These are phyloP conservation scores for Exophiala xenobiotica DNA, from an alignment of 2,329 filamentous ascomycete genomes.

Conservation along the genomic window DNA sequence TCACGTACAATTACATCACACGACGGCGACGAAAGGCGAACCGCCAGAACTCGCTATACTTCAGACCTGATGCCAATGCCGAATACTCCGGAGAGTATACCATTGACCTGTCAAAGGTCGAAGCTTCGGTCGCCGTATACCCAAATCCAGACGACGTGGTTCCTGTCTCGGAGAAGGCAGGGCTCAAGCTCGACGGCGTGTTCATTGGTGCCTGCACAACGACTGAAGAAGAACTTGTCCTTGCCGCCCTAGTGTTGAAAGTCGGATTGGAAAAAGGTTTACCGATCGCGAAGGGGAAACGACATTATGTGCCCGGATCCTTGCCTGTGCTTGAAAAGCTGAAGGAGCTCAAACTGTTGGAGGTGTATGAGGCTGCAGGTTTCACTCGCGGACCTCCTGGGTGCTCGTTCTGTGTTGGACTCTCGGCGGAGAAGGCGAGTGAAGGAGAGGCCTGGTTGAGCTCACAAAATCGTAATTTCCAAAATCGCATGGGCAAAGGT, in stretches of 20 bases:
- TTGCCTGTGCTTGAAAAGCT: conserved; percentile 41
- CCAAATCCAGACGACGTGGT: conserved; percentile 48
- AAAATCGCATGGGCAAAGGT: conserved; percentile 48
- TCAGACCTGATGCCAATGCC: conserved; percentile 41
- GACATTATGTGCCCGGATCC: conserved; percentile 44
- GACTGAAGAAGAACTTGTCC: conserved; percentile 46
- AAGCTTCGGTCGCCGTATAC: conserved; percentile 42
- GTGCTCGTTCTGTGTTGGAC: conserved; percentile 48
- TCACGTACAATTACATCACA: conserved; percentile 38
- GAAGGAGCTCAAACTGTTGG: conserved; percentile 36
- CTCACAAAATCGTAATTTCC: conserved; percentile 49
- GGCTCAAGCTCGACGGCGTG: conserved; percentile 40
- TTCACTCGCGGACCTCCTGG: conserved; percentile 44
- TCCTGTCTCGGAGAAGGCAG: conserved; percentile 37
- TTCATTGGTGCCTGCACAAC: conserved; percentile 52
- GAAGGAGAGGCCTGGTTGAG: conserved; percentile 46
- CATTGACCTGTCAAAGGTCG: conserved; percentile 42
- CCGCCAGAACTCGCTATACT: conserved; percentile 38
- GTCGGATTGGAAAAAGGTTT: conserved; percentile 38
- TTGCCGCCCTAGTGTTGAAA: conserved; percentile 44
- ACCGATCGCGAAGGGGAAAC: conserved; percentile 36
- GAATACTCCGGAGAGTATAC: conserved; percentile 39
- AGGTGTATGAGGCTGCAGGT: conserved; percentile 42
- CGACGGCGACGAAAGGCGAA: conserved; percentile 35
- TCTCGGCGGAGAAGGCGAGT: conserved; percentile 42